Conservation (phyloP, 2,329 filamentous ascomycete species). For the Calonectria leucothoes region DNA sequence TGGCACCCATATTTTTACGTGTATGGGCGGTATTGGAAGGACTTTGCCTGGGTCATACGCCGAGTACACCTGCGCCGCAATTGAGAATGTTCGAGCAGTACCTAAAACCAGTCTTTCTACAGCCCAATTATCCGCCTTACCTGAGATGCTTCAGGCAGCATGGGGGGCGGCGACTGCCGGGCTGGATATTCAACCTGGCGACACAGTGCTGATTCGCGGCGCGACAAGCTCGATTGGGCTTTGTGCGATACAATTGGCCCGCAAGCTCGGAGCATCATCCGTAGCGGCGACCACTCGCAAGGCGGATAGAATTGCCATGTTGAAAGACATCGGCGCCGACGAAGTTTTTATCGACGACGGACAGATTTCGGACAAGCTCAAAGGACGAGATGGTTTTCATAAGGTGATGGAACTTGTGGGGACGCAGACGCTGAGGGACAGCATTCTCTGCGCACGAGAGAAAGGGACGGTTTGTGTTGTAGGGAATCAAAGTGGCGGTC, state of each 20-base stretch:
- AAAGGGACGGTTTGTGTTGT: slow-evolving; percentile 9
- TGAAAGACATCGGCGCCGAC: neutral
- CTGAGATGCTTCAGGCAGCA: slow-evolving; percentile 5
- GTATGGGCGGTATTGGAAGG: slow-evolving; percentile 14
- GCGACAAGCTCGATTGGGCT: slow-evolving; percentile 16
- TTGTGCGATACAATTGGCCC: slow-evolving; percentile 8
- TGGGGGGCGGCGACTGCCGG: slow-evolving; percentile 11
- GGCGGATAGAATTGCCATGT: neutral
- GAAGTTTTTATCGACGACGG: slow-evolving; percentile 4
- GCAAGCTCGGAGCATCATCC: neutral
- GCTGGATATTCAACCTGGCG: slow-evolving; percentile 6
- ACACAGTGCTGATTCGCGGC: slow-evolving; percentile 4
- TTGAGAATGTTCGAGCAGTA: neutral
- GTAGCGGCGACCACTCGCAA: neutral
- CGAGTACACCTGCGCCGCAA: slow-evolving; percentile 8
- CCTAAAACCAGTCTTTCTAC: neutral
- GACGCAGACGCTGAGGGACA: neutral
- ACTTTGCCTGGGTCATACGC: slow-evolving; percentile 11
- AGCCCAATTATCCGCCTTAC: neutral
- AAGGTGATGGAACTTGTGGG: slow-evolving; percentile 18
- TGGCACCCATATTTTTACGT: slow-evolving; percentile 3
- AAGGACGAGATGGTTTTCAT: neutral
- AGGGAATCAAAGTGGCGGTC: slow-evolving; percentile 9
- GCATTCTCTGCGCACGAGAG: neutral
- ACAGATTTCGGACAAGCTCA: neutral